Conservation (phyloP, 305 asterid species). For the Fraxinus velutina region DNA sequence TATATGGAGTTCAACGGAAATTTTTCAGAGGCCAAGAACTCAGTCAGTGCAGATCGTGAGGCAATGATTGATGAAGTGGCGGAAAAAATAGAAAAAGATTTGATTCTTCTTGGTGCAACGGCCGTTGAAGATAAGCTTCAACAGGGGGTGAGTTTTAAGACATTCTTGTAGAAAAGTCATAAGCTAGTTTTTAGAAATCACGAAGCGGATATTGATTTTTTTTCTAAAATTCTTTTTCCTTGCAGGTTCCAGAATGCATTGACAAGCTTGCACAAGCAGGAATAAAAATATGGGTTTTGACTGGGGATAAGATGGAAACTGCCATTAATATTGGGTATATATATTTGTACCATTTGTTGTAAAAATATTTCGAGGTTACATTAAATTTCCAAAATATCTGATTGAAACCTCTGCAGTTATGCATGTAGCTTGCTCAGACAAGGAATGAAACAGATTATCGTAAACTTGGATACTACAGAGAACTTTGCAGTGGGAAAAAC, state of each 20-base stretch:
- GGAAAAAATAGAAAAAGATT: slow-evolving; percentile 65
- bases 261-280: slow-evolving; percentile 99
- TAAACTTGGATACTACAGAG: slow-evolving; percentile 57
- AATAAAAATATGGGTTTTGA: slow-evolving; percentile 89
- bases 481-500: slow-evolving; percentile 50
- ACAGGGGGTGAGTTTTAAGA: slow-evolving; percentile 65
- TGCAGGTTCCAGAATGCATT: slow-evolving; percentile 90
- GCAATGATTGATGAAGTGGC: slow-evolving; percentile 57
- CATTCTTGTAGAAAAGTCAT: not conserved
- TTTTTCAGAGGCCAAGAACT: slow-evolving; percentile 66
- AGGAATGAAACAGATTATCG: slow-evolving; percentile 70
- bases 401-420: slow-evolving; percentile 43
- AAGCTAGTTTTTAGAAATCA: not conserved
- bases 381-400: slow-evolving; percentile 24
- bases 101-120: slow-evolving; percentile 90
- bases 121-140: slow-evolving; percentile 99
- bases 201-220: not conserved
- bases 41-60: slow-evolving; percentile 69
- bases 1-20: slow-evolving; percentile 47
- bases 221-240: slow-evolving; percentile 11
- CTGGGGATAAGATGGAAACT: slow-evolving; percentile 98
- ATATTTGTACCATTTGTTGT: slow-evolving; percentile 3
- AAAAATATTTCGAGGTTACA: not conserved
- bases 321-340: slow-evolving; percentile 91
- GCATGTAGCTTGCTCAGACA: slow-evolving; percentile 78